Base-by-base conservation (phyloP, 2,329 filamentous ascomycete genomes). In the Zalaria obscura region DNA sequence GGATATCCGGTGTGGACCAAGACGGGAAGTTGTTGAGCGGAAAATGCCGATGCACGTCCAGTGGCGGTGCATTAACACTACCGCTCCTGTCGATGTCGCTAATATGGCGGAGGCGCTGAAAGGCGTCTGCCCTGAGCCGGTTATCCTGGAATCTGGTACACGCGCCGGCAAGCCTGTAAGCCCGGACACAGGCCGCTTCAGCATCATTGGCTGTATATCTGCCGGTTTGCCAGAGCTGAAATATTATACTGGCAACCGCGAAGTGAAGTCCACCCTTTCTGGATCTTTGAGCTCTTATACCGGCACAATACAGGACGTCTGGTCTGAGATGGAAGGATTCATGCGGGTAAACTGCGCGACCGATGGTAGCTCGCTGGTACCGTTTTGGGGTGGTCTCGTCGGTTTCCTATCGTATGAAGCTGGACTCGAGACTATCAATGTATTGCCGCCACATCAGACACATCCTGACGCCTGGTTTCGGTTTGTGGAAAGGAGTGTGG, bases 381-480 rank as follows among this genome's bases (percentile, higher is more conserved):
- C 83, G 0, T 94, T 93, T 55, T 76, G 83, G 60, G 87, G 85
- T 40, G 87, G 87, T 0, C 78, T 93, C 45, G 76, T 93, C 62
- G 87, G 87, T 0, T 93, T 81, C 52, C 72, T 86, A 39, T 86
- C 83, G 0, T 93, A 94, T 46, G 87, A 94, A 58, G 76, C 87
- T 55, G 84, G 85, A 0, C 64, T 93, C 1, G 66, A 70, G 48
- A 76, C 70, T 11, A 77, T 78, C 41, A 60, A 65, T 39, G 64
- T 81, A 25, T 48, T 60, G 2, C 50, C 62, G 28, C 47, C 51
- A 27, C 48, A 57, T 7, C 54, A 54, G 2, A 51, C 59, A 32
- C 65, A 73, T 7, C 79, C 84, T 0, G 86, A 93, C 56, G 65
- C 89, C 25, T 83, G 76, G 54, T 75, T 93, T 45, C 70, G 76